A percentile compares a stretch with the other conserved stretches of the same genome.
Evolutionary conservation across 2,329 filamentous ascomycete species (phyloP).

Genomic region (Neofusicoccum kwambonambiense): DNA sequence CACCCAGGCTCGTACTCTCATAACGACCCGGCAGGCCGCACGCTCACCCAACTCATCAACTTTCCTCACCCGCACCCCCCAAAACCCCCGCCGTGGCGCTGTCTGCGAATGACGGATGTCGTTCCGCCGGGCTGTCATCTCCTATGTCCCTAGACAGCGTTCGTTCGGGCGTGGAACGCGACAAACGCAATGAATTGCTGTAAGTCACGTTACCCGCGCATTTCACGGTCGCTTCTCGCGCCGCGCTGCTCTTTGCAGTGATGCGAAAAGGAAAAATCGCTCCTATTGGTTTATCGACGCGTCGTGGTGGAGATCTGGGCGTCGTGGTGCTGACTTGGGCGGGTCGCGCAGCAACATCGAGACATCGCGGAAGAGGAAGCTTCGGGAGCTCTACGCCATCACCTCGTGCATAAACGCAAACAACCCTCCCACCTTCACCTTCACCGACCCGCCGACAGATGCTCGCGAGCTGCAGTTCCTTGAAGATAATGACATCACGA

Average conservation of each 20-base stretch:
- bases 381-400: constrained; percentile 80
- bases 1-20: constrained; percentile 15
- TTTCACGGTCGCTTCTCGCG: constrained; percentile 33
- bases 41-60: constrained; percentile 32
- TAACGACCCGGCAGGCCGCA: constrained; percentile 20
- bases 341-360: constrained; percentile 48
- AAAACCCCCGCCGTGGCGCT: constrained; percentile 41
- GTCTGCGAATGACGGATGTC: constrained; percentile 50
- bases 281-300: constrained; percentile 34
- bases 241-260: constrained; percentile 25
- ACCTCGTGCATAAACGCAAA: constrained; percentile 63
- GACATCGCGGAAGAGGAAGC: constrained; percentile 84
- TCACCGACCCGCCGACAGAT: constrained; percentile 48
- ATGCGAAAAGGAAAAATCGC: constrained; percentile 44
- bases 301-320: constrained; percentile 39
- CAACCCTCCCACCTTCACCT: constrained; percentile 57
- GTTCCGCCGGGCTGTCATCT: constrained; percentile 39
- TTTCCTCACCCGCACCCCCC: constrained; percentile 25
- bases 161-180: constrained; percentile 40
- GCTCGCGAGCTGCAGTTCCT: constrained; percentile 55
- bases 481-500: constrained; percentile 56
- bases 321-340: constrained; percentile 21
- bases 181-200: constrained; percentile 45
- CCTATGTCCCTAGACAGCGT: constrained; percentile 50
- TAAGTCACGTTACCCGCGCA: constrained; percentile 34